phyloP scores from a whole-genome alignment of 2,329 filamentous ascomycete species.

The Hypoxylon sp. region DNA sequence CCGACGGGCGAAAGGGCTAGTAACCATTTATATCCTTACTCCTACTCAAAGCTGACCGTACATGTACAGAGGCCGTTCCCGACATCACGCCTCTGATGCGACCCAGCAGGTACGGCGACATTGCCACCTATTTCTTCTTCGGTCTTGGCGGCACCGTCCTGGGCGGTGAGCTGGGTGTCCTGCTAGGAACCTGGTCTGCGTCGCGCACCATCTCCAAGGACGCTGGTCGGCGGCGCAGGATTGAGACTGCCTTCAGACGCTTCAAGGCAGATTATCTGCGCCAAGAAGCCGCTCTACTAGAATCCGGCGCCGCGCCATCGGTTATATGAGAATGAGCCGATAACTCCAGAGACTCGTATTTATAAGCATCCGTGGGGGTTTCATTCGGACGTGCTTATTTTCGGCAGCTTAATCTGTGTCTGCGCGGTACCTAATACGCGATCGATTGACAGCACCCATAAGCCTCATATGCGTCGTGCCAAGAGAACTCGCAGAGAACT shows the following conservation, averaged over 20 bases:
- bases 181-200: conserved; percentile 64
- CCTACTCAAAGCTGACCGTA: conserved; percentile 1
- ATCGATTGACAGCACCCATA: neutral
- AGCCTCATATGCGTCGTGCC: no score
- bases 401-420: neutral
- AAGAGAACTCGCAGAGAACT: neutral
- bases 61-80: conserved; percentile 61
- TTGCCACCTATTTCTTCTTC: conserved; percentile 70
- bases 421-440: neutral
- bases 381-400: neutral
- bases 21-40: neutral
- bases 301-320: conserved; percentile 44
- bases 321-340: neutral
- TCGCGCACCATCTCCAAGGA: conserved; percentile 61
- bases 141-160: conserved; percentile 68
- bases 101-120: conserved; percentile 65
- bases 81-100: conserved; percentile 65
- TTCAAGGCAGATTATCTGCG: conserved; percentile 71
- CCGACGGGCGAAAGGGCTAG: conserved; percentile 64
- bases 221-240: conserved; percentile 60
- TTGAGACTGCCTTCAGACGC: conserved; percentile 68
- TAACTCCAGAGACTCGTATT: neutral
- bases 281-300: conserved; percentile 63
- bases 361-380: neutral
- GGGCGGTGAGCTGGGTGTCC: conserved; percentile 68